A percentile compares a stretch with the other conserved stretches of the same genome.
These are phyloP conservation scores for Diplodia corticola DNA, from an alignment of 2,329 filamentous ascomycete species.

Conservation along the genomic window DNA sequence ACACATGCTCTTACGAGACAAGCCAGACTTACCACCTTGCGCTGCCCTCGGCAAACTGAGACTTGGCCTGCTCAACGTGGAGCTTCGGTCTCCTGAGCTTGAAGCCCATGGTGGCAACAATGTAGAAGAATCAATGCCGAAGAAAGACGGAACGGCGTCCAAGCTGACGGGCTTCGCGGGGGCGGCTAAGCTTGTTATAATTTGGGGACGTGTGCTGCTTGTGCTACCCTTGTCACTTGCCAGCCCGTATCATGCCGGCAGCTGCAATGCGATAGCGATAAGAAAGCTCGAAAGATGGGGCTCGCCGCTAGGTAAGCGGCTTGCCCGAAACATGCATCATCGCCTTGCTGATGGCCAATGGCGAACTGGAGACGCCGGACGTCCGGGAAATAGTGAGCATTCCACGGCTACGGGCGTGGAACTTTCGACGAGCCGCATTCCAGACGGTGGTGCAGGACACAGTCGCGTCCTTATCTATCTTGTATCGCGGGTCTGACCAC, in stretches of 20 bases:
- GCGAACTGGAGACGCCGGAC: not conserved
- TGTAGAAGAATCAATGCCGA: not conserved
- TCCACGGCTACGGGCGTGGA: not conserved
- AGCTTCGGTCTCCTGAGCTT: slow-evolving; percentile 38
- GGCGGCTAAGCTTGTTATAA: slow-evolving; percentile 12
- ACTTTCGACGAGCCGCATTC: not conserved
- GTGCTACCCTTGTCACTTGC: not conserved
- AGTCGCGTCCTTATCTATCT: not conserved
- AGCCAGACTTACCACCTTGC: slow-evolving; percentile 11
- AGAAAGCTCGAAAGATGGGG: not conserved
- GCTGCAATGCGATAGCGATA: slow-evolving; percentile 13
- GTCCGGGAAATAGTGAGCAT: too few relatives aligned
- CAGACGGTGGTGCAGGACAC: not conserved
- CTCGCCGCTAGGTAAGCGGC: not conserved
- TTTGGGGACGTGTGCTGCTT: not conserved
- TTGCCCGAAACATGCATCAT: not conserved
- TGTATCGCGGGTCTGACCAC: not conserved
- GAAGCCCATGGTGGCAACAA: not conserved
- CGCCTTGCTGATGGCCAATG: not conserved
- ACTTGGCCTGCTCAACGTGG: slow-evolving; percentile 48
- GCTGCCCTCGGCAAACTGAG: slow-evolving; percentile 46
- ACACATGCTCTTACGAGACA: not conserved
- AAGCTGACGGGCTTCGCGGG: not conserved
- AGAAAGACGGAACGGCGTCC: not conserved
- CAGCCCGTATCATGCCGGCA: slow-evolving; percentile 5